These are phyloP conservation scores for Ceriops decandra DNA, from an alignment of 345 rosid genomes.

Conservation along the genomic window DNA sequence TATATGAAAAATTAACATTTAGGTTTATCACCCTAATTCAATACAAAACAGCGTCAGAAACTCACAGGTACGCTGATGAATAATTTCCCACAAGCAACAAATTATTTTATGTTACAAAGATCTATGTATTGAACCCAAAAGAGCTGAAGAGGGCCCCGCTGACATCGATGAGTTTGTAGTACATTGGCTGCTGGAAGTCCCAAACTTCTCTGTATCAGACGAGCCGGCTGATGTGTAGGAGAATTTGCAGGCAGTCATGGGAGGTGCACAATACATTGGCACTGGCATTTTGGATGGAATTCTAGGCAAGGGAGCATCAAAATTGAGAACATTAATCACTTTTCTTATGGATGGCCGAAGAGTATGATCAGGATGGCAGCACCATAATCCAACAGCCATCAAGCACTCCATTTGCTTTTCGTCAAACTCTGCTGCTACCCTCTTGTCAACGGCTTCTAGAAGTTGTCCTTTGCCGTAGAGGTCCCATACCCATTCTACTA, in stretches of 20 bases:
- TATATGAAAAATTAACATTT: too few relatives aligned
- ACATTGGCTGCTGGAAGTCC: slow-evolving; percentile 18
- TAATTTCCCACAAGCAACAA: too few relatives aligned
- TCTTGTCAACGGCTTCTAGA: slow-evolving; percentile 30
- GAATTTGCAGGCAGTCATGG: slow-evolving; percentile 20
- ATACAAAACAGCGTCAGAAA: too few relatives aligned
- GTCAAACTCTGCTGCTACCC: slow-evolving; percentile 24
- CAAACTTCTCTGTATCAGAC: neutral
- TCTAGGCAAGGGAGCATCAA: slow-evolving; percentile 39
- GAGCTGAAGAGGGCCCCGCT: too few relatives aligned
- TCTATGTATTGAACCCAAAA: too few relatives aligned
- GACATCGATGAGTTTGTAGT: slow-evolving; percentile 1
- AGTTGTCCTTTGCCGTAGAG: slow-evolving; percentile 36
- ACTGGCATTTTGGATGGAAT: slow-evolving; percentile 51
- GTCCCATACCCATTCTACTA: slow-evolving; percentile 51
- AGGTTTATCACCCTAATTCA: too few relatives aligned
- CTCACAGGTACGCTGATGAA: too few relatives aligned
- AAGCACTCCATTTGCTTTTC: slow-evolving; percentile 33
- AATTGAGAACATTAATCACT: slow-evolving; percentile 41
- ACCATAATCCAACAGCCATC: slow-evolving; percentile 50
- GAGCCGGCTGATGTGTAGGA: slow-evolving; percentile 20
- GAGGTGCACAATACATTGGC: slow-evolving; percentile 43
- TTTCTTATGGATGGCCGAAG: slow-evolving; percentile 46
- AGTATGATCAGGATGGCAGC: slow-evolving; percentile 45
- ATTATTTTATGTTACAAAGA: too few relatives aligned